These are phyloP conservation scores for Metschnikowia anglica DNA, from an alignment of 805 yeast genomes.

Conservation along the genomic window DNA sequence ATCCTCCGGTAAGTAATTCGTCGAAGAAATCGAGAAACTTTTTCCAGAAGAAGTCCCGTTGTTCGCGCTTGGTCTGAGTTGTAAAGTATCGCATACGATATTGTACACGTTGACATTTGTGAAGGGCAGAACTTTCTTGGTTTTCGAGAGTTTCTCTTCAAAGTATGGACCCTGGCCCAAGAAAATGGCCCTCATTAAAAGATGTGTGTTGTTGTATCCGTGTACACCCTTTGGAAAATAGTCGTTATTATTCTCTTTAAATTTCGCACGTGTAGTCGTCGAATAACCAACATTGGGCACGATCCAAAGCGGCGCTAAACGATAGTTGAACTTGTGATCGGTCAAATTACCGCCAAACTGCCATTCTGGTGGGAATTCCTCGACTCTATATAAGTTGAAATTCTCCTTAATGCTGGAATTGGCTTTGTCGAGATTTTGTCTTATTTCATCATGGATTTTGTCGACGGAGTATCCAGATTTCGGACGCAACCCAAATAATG, in stretches of 20 bases:
- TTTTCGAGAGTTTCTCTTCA: constrained; percentile 28
- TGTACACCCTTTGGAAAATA: constrained; percentile 76
- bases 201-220: constrained; percentile 77
- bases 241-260: constrained; percentile 47
- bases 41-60: constrained; percentile 48
- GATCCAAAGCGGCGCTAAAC: constrained; percentile 85
- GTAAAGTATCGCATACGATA: constrained; percentile 65
- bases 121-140: constrained; percentile 56
- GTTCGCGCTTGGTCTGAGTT: constrained; percentile 50
- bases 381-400: constrained; percentile 51
- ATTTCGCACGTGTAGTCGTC: constrained; percentile 58
- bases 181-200: constrained; percentile 81
- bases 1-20: constrained; percentile 33
- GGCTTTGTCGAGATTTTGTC: constrained; percentile 26
- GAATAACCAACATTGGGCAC: constrained; percentile 82
- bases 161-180: constrained; percentile 82
- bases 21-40: constrained; percentile 22
- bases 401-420: constrained; percentile 25
- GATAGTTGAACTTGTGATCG: constrained; percentile 45
- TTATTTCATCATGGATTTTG: constrained; percentile 48
- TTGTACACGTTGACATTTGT: constrained; percentile 71
- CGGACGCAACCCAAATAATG: constrained; percentile 77
- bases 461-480: constrained; percentile 35
- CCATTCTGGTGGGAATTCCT: constrained; percentile 54
- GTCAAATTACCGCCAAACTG: constrained; percentile 48